phyloP scores from a whole-genome alignment of 495 filamentous ascomycete genomes.

The Aspergillus nanangensis region DNA sequence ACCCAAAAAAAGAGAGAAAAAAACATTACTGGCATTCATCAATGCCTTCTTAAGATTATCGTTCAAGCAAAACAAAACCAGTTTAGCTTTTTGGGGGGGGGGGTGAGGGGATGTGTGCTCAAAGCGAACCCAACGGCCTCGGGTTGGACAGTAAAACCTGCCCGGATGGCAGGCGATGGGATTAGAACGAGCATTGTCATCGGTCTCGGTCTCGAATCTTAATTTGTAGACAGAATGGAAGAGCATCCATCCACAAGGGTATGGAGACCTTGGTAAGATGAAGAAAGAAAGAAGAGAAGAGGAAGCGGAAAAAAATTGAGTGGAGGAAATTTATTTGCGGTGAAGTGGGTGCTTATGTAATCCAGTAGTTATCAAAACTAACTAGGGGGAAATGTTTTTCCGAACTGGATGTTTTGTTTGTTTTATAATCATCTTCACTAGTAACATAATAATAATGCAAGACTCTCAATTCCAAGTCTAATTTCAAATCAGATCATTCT shows the following conservation, averaged over 20 bases:
- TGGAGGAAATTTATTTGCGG: constrained; percentile 16
- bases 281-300: constrained; percentile 20
- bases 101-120: constrained; percentile 41
- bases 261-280: constrained; percentile 38
- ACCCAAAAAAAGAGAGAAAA: no score
- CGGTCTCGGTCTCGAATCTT: constrained; percentile 43
- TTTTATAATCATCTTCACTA: no score
- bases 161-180: constrained; percentile 32
- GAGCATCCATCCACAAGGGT: constrained; percentile 38
- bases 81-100: no score
- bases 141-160: constrained; percentile 11
- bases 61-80: neutral
- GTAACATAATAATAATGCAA: no score
- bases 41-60: neutral
- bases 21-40: neutral
- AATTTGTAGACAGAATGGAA: constrained; percentile 36
- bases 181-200: constrained; percentile 47
- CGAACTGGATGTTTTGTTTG: neutral
- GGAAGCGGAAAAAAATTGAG: constrained; percentile 3
- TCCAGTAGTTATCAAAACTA: no score
- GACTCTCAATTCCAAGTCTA: no score
- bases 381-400: neutral
- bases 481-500: no score
- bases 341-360: constrained; percentile 11
- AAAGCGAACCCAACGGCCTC: constrained; percentile 47